A percentile compares a stretch with the other conserved stretches of the same genome.
These are phyloP conservation scores for Phytophthora ramorum DNA, from an alignment of 352 stramenopile species.

Conservation along the genomic window DNA sequence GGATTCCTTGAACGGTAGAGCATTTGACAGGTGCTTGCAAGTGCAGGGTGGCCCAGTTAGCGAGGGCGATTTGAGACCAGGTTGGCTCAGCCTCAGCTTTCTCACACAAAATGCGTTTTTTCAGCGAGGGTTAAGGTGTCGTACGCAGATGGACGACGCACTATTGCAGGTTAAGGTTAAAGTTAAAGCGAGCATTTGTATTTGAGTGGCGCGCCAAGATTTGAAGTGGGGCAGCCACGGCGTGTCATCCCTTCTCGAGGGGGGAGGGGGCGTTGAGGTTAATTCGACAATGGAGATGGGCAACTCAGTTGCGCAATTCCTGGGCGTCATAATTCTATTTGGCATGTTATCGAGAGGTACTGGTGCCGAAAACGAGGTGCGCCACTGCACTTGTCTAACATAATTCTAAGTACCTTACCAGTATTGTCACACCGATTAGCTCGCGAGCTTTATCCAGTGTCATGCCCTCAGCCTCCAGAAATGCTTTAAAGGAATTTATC, in stretches of 20 bases:
- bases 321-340: not conserved
- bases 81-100: not conserved
- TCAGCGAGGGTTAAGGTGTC: not conserved
- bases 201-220: not conserved
- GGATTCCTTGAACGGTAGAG: not conserved
- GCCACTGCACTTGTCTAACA: slow-evolving; percentile 1
- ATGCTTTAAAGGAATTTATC: no score
- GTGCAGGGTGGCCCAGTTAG: not conserved
- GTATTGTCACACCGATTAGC: slow-evolving; percentile 3
- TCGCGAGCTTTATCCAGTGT: not conserved
- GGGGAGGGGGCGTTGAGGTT: not conserved
- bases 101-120: not conserved
- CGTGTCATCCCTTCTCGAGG: slow-evolving; percentile 1
- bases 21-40: not conserved
- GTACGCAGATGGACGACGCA: slow-evolving; percentile 1
- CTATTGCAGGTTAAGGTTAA: not conserved
- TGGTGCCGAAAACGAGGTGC: not conserved
- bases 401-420: slow-evolving; percentile 3
- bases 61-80: not conserved
- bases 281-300: not conserved
- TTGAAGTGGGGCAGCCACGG: not conserved
- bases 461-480: slow-evolving; percentile 7
- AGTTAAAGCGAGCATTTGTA: slow-evolving; percentile 1
- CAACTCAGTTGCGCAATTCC: not conserved
- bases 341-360: not conserved